Base-by-base conservation (phyloP, 352 stramenopile genomes). In the Phytophthora sansomeana region DNA sequence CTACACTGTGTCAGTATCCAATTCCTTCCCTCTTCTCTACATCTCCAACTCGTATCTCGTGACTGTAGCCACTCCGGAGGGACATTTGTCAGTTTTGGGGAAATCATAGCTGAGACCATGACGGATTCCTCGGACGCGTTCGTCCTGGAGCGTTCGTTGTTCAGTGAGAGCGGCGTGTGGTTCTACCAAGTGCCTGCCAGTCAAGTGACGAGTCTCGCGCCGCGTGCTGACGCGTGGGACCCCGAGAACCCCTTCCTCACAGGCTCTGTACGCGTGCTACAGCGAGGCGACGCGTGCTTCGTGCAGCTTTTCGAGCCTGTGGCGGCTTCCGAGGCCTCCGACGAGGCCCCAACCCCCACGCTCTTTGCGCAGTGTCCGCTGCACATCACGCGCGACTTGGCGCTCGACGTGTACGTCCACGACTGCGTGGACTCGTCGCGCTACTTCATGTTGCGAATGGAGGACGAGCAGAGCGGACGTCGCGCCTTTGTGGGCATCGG, bases 381-480 rank as follows among this genome's bases (percentile, higher is more conserved):
- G 13, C 77, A 83, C 48, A 90, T 96, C 65, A 75, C 83, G 13
- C 69, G 53, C 11, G 84, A 92, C 24, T 68, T 88, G 26, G 13
- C 71, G 32, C 74, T 96, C 26, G 83, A 91, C 35, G 72, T 88
- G 41, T 95, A 92, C 63, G 80, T 96, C 16, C 88, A 95, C 44
- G 87, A 96, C 64, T 96, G 86, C 46, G 85, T 90, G 47, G 88
- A 96, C 64, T 95, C 88, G 51, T 96, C 88, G 49, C 85, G 88
- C 28, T 96, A 96, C 69, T 96, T 96, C 33, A 93, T 96, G 82
- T 30, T 96, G 16, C 88, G 88, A 53, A 80, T 94, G 51, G 87
- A 93, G 56, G 88, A 96, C 65, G 83, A 91, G 53, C 58, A 74
- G 36, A 93, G 78, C 17, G 79, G 83, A 33, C 85, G 86, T 28